A percentile compares a stretch with the other conserved stretches of the same genome.
These are phyloP conservation scores for Camelina neglecta DNA, from an alignment of 345 rosid species.

Conservation along the genomic window DNA sequence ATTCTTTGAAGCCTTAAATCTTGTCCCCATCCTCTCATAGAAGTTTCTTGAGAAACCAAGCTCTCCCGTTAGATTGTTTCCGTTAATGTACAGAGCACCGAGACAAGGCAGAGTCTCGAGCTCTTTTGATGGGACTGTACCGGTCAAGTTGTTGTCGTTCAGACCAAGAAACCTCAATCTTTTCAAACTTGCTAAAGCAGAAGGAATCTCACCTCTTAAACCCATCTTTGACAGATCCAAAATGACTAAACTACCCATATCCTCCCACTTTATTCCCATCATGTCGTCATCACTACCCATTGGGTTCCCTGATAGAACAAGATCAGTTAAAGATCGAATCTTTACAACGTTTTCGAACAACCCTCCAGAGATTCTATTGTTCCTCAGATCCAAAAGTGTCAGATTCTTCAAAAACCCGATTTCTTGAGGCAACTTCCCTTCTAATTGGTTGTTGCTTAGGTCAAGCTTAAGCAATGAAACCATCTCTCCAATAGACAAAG, in stretches of 20 bases:
- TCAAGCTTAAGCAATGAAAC: slow-evolving; percentile 81
- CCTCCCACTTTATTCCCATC: slow-evolving; percentile 57
- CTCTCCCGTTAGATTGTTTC: slow-evolving; percentile 87
- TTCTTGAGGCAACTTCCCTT: slow-evolving; percentile 58
- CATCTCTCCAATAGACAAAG: slow-evolving; percentile 58
- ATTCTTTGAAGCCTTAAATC: slow-evolving; percentile 85
- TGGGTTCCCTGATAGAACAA: slow-evolving; percentile 68
- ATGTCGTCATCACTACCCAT: slow-evolving; percentile 54
- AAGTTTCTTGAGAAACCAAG: slow-evolving; percentile 63
- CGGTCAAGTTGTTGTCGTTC: slow-evolving; percentile 70
- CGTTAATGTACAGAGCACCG: slow-evolving; percentile 67
- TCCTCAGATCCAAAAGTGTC: slow-evolving; percentile 76
- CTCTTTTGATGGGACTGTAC: slow-evolving; percentile 55
- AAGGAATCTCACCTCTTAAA: slow-evolving; percentile 70
- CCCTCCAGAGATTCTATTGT: slow-evolving; percentile 75
- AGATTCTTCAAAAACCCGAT: slow-evolving; percentile 61
- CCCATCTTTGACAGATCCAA: slow-evolving; percentile 67
- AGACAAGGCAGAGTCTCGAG: slow-evolving; percentile 60
- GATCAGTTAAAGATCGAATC: slow-evolving; percentile 63
- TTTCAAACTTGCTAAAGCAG: slow-evolving; percentile 56
- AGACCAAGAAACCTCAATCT: slow-evolving; percentile 82
- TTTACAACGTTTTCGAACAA: slow-evolving; percentile 56
- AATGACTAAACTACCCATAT: slow-evolving; percentile 55
- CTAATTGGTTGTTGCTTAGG: slow-evolving; percentile 63
- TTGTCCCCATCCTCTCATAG: slow-evolving; percentile 71